These are phyloP conservation scores for Cochlearia excelsa DNA, from an alignment of 345 rosid genomes.

Conservation along the genomic window DNA sequence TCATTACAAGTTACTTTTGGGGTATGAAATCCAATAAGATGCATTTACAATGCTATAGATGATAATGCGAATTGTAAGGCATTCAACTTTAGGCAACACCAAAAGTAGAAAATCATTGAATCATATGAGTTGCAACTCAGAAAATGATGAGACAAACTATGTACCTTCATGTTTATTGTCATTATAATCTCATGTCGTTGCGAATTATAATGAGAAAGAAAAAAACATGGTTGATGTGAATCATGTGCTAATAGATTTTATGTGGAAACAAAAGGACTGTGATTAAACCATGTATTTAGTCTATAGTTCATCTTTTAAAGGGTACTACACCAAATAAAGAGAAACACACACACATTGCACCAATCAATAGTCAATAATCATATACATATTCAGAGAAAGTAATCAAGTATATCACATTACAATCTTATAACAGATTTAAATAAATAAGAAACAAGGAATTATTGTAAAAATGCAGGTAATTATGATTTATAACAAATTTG, in stretches of 20 bases:
- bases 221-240: neutral
- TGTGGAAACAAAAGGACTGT: constrained; percentile 19
- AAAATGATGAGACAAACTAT: constrained; percentile 30
- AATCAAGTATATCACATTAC: no score
- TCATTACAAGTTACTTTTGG: no score
- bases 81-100: constrained; percentile 13
- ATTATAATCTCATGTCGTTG: constrained; percentile 20
- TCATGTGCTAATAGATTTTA: constrained; percentile 27
- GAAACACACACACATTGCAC: constrained; percentile 17
- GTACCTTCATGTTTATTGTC: constrained; percentile 37
- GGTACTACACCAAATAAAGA: constrained; percentile 25
- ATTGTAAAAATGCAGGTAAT: no score
- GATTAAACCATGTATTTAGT: constrained; percentile 12
- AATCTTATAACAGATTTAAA: no score
- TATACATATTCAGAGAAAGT: no score
- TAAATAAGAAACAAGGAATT: no score
- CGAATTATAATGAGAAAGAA: neutral
- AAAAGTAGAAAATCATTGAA: neutral
- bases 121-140: constrained; percentile 1
- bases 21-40: no score
- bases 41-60: no score
- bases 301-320: constrained; percentile 18
- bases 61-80: constrained; percentile 6
- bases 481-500: no score
- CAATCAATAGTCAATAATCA: neutral